Conservation (phyloP, 495 filamentous ascomycete genomes). For the Penicillium cataractarum region DNA sequence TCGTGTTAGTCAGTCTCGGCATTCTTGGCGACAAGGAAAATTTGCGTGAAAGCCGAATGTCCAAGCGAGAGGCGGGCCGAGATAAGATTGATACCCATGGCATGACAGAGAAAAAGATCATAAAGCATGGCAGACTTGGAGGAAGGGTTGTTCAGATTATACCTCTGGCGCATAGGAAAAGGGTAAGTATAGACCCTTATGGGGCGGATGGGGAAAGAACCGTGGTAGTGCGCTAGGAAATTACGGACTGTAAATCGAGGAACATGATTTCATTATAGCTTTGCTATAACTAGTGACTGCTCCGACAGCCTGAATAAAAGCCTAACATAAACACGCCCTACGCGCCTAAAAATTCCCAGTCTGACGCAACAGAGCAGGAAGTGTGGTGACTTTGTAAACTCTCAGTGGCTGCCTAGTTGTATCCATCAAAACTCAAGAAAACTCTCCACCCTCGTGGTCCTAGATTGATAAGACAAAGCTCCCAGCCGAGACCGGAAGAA, state of each 20-base stretch:
- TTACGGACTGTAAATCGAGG: too few relatives aligned
- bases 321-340: background rate
- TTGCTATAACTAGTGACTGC: background rate
- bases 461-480: slow-evolving; percentile 8
- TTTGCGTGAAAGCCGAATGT: background rate
- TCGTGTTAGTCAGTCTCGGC: slow-evolving; percentile 1
- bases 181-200: background rate
- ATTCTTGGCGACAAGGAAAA: slow-evolving; percentile 1
- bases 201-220: too few relatives aligned
- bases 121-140: background rate
- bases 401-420: slow-evolving; percentile 3
- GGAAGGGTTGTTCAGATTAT: background rate
- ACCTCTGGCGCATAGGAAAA: background rate
- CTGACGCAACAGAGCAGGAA: background rate
- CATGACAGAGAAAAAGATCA: background rate
- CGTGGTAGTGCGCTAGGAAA: too few relatives aligned
- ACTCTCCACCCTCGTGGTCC: background rate
- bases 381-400: background rate
- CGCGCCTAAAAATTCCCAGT: background rate
- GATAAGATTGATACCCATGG: background rate
- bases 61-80: background rate
- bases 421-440: background rate
- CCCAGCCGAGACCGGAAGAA: slow-evolving; percentile 5
- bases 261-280: background rate
- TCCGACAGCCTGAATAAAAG: too few relatives aligned